These are phyloP conservation scores for Lithospermum erythrorhizon DNA, from an alignment of 257 asterid genomes.

Conservation along the genomic window DNA sequence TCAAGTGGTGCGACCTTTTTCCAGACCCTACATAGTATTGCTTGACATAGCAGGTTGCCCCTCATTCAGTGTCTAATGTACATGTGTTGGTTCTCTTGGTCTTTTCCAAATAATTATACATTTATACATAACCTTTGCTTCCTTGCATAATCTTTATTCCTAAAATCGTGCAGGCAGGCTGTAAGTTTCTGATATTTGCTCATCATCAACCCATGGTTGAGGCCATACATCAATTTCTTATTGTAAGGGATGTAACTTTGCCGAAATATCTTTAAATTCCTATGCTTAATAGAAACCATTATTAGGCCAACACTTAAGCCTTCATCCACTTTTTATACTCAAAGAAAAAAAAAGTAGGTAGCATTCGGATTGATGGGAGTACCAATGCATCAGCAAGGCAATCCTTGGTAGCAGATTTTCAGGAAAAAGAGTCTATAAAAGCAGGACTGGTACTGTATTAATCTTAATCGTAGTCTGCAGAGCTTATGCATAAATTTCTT, in stretches of 20 bases:
- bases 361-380: constrained; percentile 86
- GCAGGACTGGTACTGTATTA: constrained; percentile 76
- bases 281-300: not conserved
- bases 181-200: constrained; percentile 90
- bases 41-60: not conserved
- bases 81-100: not conserved
- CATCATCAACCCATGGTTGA: constrained; percentile 84
- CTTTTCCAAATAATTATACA: not conserved
- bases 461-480: constrained; percentile 1
- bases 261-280: not conserved
- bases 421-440: constrained; percentile 68
- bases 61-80: not conserved
- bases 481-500: constrained; percentile 2
- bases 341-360: constrained; percentile 82
- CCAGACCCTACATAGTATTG: not conserved
- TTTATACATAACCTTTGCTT: constrained; percentile 7
- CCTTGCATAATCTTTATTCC: constrained; percentile 7
- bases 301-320: constrained; percentile 2
- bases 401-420: constrained; percentile 74
- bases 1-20: not conserved
- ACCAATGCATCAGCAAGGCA: constrained; percentile 86
- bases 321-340: constrained; percentile 14
- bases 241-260: constrained; percentile 39
- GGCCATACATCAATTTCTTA: constrained; percentile 68
- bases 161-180: constrained; percentile 63